A percentile compares a stretch with the other conserved stretches of the same genome.
Conservation (phyloP, 2,329 filamentous ascomycete genomes). For the Fusarium keratoplasticum region DNA sequence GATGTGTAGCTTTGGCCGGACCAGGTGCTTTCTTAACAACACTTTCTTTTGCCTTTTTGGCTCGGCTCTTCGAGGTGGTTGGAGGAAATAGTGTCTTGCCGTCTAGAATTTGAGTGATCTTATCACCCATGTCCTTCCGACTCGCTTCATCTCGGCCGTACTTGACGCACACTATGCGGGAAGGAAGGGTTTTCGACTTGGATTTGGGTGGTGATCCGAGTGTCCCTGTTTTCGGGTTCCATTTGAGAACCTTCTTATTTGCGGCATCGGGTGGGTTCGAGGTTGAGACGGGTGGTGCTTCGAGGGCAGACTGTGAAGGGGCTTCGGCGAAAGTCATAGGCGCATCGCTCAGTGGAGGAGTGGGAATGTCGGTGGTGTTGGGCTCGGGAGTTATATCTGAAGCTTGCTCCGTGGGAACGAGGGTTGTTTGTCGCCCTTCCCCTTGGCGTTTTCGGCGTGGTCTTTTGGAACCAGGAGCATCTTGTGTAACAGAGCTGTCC, state of each 20-base stretch:
- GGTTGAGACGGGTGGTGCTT: slow-evolving; percentile 8
- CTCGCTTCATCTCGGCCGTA: slow-evolving; percentile 66
- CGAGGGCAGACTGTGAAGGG: neutral
- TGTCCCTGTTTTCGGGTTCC: slow-evolving; percentile 71
- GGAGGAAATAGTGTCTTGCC: slow-evolving; percentile 44
- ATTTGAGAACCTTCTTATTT: slow-evolving; percentile 63
- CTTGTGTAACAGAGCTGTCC: slow-evolving; percentile 38
- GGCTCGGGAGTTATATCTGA: slow-evolving; percentile 13
- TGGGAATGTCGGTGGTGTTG: slow-evolving; percentile 11
- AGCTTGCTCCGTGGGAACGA: slow-evolving; percentile 16
- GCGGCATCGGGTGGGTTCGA: slow-evolving; percentile 23
- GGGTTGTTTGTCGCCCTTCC: slow-evolving; percentile 14
- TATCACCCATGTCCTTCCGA: slow-evolving; percentile 63
- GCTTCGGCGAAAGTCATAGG: slow-evolving; percentile 2
- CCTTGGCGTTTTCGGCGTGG: slow-evolving; percentile 40
- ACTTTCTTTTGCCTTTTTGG: slow-evolving; percentile 39
- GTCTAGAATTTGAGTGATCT: slow-evolving; percentile 72
- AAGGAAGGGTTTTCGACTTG: slow-evolving; percentile 54
- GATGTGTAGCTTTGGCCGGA: slow-evolving; percentile 52
- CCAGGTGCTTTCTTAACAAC: slow-evolving; percentile 36
- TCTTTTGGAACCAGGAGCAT: slow-evolving; percentile 43
- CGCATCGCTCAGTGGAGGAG: slow-evolving; percentile 29
- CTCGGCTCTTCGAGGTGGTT: slow-evolving; percentile 42
- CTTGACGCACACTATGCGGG: slow-evolving; percentile 64
- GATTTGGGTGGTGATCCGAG: slow-evolving; percentile 70